Evolutionary conservation across 1,284 basidiomycete genomes (phyloP).

Genomic region (Leccinum subrobustum): DNA sequence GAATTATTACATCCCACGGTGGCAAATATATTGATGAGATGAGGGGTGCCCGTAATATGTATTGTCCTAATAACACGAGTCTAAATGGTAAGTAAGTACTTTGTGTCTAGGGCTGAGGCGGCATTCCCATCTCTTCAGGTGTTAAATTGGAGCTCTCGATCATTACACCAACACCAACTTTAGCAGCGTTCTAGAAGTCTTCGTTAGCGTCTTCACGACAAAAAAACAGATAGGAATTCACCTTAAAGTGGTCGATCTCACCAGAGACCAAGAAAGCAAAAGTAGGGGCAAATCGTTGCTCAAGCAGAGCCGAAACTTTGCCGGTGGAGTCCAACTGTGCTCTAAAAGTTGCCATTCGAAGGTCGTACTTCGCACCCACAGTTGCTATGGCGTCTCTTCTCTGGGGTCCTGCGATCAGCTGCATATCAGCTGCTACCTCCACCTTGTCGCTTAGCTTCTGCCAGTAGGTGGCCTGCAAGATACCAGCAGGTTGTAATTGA

Average conservation of each 20-base stretch:
- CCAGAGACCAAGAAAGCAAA: slow-evolving; percentile 95
- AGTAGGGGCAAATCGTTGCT: slow-evolving; percentile 93
- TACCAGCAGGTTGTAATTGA: slow-evolving; percentile 84
- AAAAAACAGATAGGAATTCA: slow-evolving; percentile 35
- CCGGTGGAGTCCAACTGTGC: slow-evolving; percentile 91
- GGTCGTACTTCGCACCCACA: slow-evolving; percentile 94
- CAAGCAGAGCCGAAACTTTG: slow-evolving; percentile 92
- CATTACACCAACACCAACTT: slow-evolving; percentile 96
- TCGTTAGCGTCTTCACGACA: slow-evolving; percentile 14
- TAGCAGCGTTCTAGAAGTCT: slow-evolving; percentile 75
- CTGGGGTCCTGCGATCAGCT: slow-evolving; percentile 74
- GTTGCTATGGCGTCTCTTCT: slow-evolving; percentile 92
- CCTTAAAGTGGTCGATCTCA: slow-evolving; percentile 98
- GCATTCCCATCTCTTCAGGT: slow-evolving; percentile 78
- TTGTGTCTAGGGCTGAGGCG: slow-evolving; percentile 45
- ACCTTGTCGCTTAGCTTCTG: slow-evolving; percentile 95
- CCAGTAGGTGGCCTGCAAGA: slow-evolving; percentile 94
- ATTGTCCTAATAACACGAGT: slow-evolving; percentile 21
- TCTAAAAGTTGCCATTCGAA: slow-evolving; percentile 90
- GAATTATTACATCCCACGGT: slow-evolving; percentile 21
- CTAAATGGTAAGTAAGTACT: slow-evolving; percentile 31
- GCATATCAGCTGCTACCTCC: slow-evolving; percentile 96
- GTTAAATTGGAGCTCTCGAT: slow-evolving; percentile 82
- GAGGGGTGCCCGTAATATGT: slow-evolving; percentile 16
- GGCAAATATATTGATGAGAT: slow-evolving; percentile 2